Percentiles rank a stretch among this genome's conserved stretches.
These are phyloP conservation scores for Cubamyces lactineus DNA, from an alignment of 768 basidiomycete species.

Conservation along the genomic window DNA sequence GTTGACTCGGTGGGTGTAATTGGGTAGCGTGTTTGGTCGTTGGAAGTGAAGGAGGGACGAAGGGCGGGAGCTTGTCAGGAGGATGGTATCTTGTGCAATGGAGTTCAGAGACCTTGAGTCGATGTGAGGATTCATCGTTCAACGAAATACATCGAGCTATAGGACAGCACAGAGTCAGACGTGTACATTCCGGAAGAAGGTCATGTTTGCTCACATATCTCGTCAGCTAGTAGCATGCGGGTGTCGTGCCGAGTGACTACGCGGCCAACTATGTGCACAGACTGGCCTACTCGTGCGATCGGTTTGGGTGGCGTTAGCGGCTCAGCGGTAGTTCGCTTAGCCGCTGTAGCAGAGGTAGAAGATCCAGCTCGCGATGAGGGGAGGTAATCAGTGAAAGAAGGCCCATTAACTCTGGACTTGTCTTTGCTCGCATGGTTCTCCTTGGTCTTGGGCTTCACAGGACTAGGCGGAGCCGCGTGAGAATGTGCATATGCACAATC, in stretches of 20 bases:
- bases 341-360: neutral
- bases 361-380: conserved; percentile 2
- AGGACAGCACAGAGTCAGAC: neutral
- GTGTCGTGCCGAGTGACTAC: conserved; percentile 19
- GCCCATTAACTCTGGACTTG: neutral
- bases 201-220: conserved; percentile 21
- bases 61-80: conserved; percentile 43
- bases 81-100: conserved; percentile 56
- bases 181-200: neutral
- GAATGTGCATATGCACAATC: conserved; percentile 53
- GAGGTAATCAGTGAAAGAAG: conserved; percentile 16
- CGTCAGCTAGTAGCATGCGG: conserved; percentile 21
- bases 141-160: conserved; percentile 50
- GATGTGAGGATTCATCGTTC: conserved; percentile 66
- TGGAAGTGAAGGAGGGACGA: conserved; percentile 42
- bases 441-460: neutral
- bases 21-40: conserved; percentile 4
- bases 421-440: neutral
- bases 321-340: neutral
- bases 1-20: neutral
- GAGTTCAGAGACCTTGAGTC: conserved; percentile 52
- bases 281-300: conserved; percentile 18
- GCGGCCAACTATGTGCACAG: conserved; percentile 20
- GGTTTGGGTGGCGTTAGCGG: conserved; percentile 15
- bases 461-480: conserved; percentile 34